These are phyloP conservation scores for Xanthoceras sorbifolium DNA, from an alignment of 345 rosid species.

Conservation along the genomic window DNA sequence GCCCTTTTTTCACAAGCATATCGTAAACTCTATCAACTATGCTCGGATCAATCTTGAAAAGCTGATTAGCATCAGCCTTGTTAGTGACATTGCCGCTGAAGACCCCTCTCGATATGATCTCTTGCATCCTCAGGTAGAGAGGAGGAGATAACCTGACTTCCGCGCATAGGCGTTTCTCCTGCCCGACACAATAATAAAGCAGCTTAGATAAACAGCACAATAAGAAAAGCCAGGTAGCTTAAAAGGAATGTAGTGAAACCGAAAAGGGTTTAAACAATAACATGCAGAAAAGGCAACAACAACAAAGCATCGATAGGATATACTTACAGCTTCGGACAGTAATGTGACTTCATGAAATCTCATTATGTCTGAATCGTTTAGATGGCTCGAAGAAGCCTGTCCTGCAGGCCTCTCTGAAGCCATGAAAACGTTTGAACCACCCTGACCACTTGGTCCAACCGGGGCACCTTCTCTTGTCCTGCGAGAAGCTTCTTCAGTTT, in stretches of 20 bases:
- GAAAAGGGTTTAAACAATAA: too few species aligned
- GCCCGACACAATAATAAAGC: slow-evolving; percentile 31
- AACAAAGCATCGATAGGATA: neutral
- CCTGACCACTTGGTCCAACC: slow-evolving; percentile 49
- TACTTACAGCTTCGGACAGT: slow-evolving; percentile 82
- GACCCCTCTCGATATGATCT: slow-evolving; percentile 71
- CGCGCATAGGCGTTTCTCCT: slow-evolving; percentile 86
- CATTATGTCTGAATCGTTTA: slow-evolving; percentile 56
- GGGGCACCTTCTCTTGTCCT: slow-evolving; percentile 69
- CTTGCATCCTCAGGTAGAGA: slow-evolving; percentile 82
- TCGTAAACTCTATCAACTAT: slow-evolving; percentile 87
- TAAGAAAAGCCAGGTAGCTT: neutral
- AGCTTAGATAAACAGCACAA: neutral
- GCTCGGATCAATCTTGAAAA: slow-evolving; percentile 80
- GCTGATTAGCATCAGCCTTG: slow-evolving; percentile 73
- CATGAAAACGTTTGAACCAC: slow-evolving; percentile 41
- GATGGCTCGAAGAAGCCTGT: slow-evolving; percentile 63
- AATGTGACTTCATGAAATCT: slow-evolving; percentile 64
- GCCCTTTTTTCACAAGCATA: slow-evolving; percentile 91
- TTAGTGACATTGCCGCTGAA: slow-evolving; percentile 70
- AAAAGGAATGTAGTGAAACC: too few species aligned
- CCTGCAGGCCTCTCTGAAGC: slow-evolving; percentile 53
- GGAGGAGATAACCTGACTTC: slow-evolving; percentile 79
- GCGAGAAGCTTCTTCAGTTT: slow-evolving; percentile 70
- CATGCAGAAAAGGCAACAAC: neutral